Evolutionary conservation across 495 filamentous ascomycete genomes (phyloP).

Genomic region (Bryoglossum gracile): DNA sequence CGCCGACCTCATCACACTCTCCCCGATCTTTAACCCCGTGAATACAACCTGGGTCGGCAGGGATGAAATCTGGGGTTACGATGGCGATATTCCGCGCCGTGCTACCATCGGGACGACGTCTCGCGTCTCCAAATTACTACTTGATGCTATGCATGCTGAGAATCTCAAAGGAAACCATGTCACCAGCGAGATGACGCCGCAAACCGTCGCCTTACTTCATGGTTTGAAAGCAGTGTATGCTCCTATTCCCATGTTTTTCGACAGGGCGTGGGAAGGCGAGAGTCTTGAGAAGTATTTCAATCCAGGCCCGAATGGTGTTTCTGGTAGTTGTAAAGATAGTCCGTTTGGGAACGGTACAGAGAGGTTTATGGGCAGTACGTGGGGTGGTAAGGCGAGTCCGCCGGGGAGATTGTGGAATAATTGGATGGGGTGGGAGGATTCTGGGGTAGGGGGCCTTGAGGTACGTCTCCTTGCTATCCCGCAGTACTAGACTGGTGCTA

Average conservation of each 20-base stretch:
- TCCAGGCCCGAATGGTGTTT: constrained; percentile 40
- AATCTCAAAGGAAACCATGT: constrained; percentile 53
- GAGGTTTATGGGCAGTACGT: constrained; percentile 50
- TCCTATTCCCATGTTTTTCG: constrained; percentile 65
- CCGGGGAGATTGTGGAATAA: constrained; percentile 52
- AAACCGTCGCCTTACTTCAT: constrained; percentile 57
- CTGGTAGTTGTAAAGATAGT: constrained; percentile 36
- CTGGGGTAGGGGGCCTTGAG: constrained; percentile 37
- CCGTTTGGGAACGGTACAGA: constrained; percentile 46
- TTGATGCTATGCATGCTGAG: constrained; percentile 59
- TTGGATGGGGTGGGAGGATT: constrained; percentile 53
- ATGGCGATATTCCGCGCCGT: constrained; percentile 54
- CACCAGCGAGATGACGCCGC: constrained; percentile 63
- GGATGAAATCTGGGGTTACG: constrained; percentile 55
- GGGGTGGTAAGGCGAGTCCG: constrained; percentile 48
- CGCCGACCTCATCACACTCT: constrained; percentile 65
- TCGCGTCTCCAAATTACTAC: constrained; percentile 53
- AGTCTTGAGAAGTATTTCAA: constrained; percentile 58
- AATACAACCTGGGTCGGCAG: constrained; percentile 56
- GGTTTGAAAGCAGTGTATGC: constrained; percentile 64
- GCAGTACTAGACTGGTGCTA: background rate
- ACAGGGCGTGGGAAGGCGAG: constrained; percentile 48
- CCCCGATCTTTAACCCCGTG: constrained; percentile 61
- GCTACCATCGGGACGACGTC: constrained; percentile 60
- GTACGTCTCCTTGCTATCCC: constrained; percentile 15